Evolutionary conservation across 2,329 filamentous ascomycete species (phyloP), one percentile per base, ranked within the genome.

Genomic region (Ophiostoma fasciatum): DNA sequence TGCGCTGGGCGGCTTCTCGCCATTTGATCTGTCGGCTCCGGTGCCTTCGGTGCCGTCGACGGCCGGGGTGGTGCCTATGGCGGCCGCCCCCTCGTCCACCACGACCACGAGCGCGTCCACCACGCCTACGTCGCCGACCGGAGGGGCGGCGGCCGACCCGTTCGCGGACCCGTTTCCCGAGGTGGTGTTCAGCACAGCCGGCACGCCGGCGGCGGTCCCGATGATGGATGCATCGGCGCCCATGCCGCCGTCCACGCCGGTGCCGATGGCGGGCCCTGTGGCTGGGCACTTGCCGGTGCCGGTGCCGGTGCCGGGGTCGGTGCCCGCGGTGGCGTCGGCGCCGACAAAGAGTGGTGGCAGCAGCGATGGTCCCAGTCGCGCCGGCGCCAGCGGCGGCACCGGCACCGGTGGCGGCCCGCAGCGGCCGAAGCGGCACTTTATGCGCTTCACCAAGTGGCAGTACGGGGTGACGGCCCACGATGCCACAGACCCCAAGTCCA

Each of bases 401-500:
- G 27, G 36, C 47, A 9, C 39, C 41, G 49, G 56, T 45, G 36
- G 3, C 28, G 5, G 10, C 15, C 28, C 3, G 28, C 47, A 31
- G 28, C 48, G 7, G 45, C 52, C 14, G 48, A 52, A 29, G 46
- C 49, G 4, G n/a, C 56, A 62, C 37, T 56, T 56, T 7, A 47
- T 65, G 36, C 64, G 68, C 5, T 74, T 74, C 49, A 74, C 64
- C 47, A 63, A 66, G 39, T 72, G 66, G 49, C 66, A 66, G 39
- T 68, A n/a, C n/a, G n/a, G n/a, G n/a, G n/a, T n/a, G n/a, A n/a
- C n/a, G n/a, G n/a, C n/a, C n/a, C 40, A 36, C 35, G 33, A 40
- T 17, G 31, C 25, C 18, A 42, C 29, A 5, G 31, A 32, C 21
- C 35, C 28, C 5, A 36, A 38, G 3, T 31, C 40, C 3, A 66